Conservation (phyloP, 371 early-diverging fungal genomes). For the Mucor plumbeus region DNA sequence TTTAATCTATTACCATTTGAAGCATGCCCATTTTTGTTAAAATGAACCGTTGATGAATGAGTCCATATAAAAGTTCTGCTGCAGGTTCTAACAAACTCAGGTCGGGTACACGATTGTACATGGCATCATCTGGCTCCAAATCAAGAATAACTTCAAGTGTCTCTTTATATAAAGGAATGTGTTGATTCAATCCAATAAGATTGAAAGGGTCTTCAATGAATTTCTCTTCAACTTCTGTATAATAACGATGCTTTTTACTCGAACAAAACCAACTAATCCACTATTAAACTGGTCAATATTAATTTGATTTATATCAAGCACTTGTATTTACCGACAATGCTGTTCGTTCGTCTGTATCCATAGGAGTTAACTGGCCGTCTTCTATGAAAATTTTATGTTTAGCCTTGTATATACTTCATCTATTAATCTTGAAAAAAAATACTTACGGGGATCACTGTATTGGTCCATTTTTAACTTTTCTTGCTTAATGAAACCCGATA, state of each 20-base stretch:
- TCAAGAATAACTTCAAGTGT: conserved; percentile 87
- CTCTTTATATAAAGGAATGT: conserved; percentile 78
- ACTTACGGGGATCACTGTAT: conserved; percentile 22
- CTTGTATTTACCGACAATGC: not conserved
- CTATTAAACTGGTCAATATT: conserved; percentile 25
- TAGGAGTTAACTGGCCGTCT: conserved; percentile 15
- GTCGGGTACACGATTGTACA: conserved; percentile 48
- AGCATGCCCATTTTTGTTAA: conserved; percentile 76
- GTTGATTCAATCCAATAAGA: conserved; percentile 81
- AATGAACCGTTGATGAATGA: conserved; percentile 86
- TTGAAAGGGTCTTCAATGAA: conserved; percentile 95
- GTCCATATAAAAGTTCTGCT: conserved; percentile 75
- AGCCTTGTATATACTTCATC: not conserved
- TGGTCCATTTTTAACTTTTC: conserved; percentile 6
- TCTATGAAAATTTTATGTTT: not conserved
- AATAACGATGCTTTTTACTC: conserved; percentile 77
- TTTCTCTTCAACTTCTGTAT: conserved; percentile 81
- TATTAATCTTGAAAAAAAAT: not conserved
- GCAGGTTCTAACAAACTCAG: conserved; percentile 46
- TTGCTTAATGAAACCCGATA: not conserved
- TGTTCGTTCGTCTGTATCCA: conserved; percentile 16
- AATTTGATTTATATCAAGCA: not conserved
- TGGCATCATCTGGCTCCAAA: conserved; percentile 67
- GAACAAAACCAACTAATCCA: conserved; percentile 96
- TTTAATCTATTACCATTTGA: conserved; percentile 62